Conservation (phyloP, 1,284 basidiomycete genomes). For the Grifola frondosa region DNA sequence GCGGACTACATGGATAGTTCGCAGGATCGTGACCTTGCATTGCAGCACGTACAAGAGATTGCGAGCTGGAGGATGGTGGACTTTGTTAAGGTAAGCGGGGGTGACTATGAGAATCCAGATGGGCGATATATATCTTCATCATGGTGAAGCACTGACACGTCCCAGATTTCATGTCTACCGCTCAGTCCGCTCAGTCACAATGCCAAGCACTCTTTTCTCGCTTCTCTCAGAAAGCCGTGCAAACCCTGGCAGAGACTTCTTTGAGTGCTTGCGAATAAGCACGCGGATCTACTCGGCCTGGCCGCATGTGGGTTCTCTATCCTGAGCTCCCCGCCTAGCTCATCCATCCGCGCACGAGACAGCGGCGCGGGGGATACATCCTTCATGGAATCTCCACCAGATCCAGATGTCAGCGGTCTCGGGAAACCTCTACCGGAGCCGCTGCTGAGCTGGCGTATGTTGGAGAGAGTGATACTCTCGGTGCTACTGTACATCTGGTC, state of each 20-base stretch:
- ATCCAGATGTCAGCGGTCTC: conserved; percentile 7
- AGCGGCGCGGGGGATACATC: neutral
- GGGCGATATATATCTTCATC: conserved; percentile 20
- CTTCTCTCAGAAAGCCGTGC: conserved; percentile 55
- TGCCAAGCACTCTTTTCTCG: conserved; percentile 64
- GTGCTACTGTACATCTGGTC: conserved; percentile 16
- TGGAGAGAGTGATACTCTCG: conserved; percentile 13
- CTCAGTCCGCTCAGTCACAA: conserved; percentile 26
- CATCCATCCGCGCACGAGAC: neutral
- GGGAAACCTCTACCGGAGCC: conserved; percentile 7
- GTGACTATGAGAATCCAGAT: conserved; percentile 84
- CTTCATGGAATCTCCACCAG: conserved; percentile 8
- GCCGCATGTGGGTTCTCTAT: conserved; percentile 67
- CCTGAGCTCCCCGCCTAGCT: conserved; percentile 44
- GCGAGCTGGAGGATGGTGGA: conserved; percentile 67
- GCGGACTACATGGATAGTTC: conserved; percentile 85
- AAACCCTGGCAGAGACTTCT: conserved; percentile 36
- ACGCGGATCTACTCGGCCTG: conserved; percentile 77
- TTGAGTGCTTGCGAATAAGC: conserved; percentile 48
- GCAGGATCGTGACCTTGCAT: conserved; percentile 46
- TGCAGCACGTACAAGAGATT: conserved; percentile 65
- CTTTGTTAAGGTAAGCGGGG: conserved; percentile 87
- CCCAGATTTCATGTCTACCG: conserved; percentile 30
- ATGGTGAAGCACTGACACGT: neutral
- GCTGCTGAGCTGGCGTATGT: conserved; percentile 4